phyloP scores from a whole-genome alignment of 75 land plant genomes.

The Sequoiadendron giganteum region DNA sequence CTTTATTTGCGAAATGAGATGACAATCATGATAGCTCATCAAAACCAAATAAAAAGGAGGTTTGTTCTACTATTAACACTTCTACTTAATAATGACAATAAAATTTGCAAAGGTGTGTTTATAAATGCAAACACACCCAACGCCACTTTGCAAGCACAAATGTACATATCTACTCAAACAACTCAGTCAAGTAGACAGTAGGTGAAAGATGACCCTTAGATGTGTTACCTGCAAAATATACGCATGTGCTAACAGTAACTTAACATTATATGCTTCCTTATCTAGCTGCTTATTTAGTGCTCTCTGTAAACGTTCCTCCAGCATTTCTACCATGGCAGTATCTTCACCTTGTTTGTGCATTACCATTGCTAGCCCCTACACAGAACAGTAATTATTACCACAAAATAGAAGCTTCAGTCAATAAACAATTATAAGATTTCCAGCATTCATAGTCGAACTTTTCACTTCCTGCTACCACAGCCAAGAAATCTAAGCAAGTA shows the following conservation, averaged over 20 bases:
- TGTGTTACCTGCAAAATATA: slow-evolving; percentile 57
- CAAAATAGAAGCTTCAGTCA: neutral
- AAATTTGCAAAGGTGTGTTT: neutral
- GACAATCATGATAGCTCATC: neutral
- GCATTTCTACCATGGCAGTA: slow-evolving; percentile 55
- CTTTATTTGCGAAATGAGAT: neutral
- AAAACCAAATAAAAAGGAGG: neutral
- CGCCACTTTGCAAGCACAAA: neutral
- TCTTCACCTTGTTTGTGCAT: slow-evolving; percentile 68
- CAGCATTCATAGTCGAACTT: neutral
- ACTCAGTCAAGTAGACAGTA: neutral
- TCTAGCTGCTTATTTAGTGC: slow-evolving; percentile 45
- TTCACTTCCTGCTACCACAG: neutral
- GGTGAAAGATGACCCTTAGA: neutral
- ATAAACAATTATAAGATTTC: neutral
- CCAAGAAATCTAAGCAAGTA: neutral
- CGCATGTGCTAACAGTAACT: slow-evolving; percentile 59
- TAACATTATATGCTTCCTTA: slow-evolving; percentile 59
- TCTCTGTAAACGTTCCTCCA: slow-evolving; percentile 39
- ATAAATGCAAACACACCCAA: neutral
- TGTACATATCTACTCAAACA: neutral
- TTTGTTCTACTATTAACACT: neutral
- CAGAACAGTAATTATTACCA: neutral
- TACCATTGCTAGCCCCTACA: slow-evolving; percentile 58
- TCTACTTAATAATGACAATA: neutral